A percentile compares a stretch with the other conserved stretches of the same genome.
phyloP scores from a whole-genome alignment of 2,329 filamentous ascomycete species.

The Stagonosporopsis tanaceti region DNA sequence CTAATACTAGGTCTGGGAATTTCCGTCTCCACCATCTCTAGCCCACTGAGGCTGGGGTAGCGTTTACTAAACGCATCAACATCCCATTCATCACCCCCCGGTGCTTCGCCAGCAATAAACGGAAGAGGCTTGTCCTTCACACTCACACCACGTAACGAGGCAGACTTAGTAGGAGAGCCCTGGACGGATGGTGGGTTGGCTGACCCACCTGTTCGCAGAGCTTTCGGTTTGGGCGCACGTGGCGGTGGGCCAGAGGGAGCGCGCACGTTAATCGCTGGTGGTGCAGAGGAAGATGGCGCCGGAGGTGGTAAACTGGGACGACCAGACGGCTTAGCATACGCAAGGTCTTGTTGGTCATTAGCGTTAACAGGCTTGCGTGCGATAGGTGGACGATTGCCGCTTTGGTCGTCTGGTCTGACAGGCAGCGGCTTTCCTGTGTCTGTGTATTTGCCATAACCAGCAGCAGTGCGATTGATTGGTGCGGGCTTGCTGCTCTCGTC shows the following conservation, averaged over 20 bases:
- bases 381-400: constrained; percentile 28
- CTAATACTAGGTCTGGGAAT: constrained; percentile 38
- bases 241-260: constrained; percentile 52
- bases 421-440: constrained; percentile 51
- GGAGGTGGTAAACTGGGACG: constrained; percentile 35
- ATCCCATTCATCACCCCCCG: constrained; percentile 64
- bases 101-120: constrained; percentile 5
- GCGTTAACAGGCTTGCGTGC: constrained; percentile 59
- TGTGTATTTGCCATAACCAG: constrained; percentile 90
- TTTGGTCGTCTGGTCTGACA: constrained; percentile 40
- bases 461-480: constrained; percentile 73
- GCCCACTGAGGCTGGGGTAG: constrained; percentile 82
- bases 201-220: constrained; percentile 59
- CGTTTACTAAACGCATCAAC: constrained; percentile 77
- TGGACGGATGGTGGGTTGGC: constrained; percentile 27
- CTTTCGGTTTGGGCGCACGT: constrained; percentile 66
- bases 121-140: constrained; percentile 36
- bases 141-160: constrained; percentile 11
- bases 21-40: constrained; percentile 88
- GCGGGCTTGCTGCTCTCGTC: constrained; percentile 71
- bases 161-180: constrained; percentile 12
- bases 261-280: constrained; percentile 41
- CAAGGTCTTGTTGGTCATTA: constrained; percentile 32
- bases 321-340: constrained; percentile 38
- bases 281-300: constrained; percentile 42